These are phyloP conservation scores for Boletus subcaerulescens DNA, from an alignment of 768 basidiomycete species.

Conservation along the genomic window DNA sequence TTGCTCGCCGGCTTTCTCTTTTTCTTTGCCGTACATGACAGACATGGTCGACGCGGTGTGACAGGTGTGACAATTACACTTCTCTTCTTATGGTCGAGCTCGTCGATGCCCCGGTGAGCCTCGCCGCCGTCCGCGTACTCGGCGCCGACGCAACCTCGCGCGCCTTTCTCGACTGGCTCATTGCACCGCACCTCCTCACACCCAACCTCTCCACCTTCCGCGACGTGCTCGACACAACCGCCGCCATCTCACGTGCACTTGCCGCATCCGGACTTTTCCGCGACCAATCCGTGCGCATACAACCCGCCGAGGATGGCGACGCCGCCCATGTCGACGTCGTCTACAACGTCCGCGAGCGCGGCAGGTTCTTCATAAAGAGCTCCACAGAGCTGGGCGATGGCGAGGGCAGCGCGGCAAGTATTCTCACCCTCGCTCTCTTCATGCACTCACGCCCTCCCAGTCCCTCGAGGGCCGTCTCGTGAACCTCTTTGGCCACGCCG, in stretches of 20 bases:
- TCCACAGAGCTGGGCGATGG: slow-evolving; percentile 91
- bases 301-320: slow-evolving; percentile 51
- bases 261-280: slow-evolving; percentile 76
- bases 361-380: slow-evolving; percentile 73
- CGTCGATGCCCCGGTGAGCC: slow-evolving; percentile 57
- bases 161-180: slow-evolving; percentile 77
- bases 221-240: slow-evolving; percentile 66
- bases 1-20: slow-evolving; percentile 53
- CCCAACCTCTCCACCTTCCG: slow-evolving; percentile 42
- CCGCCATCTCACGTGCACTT: slow-evolving; percentile 63
- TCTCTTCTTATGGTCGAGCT: slow-evolving; percentile 22
- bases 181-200: slow-evolving; percentile 58
- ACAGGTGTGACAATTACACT: slow-evolving; percentile 18
- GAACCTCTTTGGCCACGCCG: slow-evolving; percentile 91
- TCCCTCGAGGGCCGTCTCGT: slow-evolving; percentile 77
- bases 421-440: background rate
- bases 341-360: slow-evolving; percentile 72
- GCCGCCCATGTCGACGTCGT: slow-evolving; percentile 75
- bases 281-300: slow-evolving; percentile 60
- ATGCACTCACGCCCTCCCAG: slow-evolving; percentile 34
- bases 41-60: slow-evolving; percentile 40
- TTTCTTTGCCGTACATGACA: slow-evolving; percentile 66
- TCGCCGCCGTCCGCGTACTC: slow-evolving; percentile 78
- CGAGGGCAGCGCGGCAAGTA: slow-evolving; percentile 87
- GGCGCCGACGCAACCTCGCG: slow-evolving; percentile 72